Conservation (phyloP, 2,329 filamentous ascomycete genomes). For the Ascochyta viciae-villosae region DNA sequence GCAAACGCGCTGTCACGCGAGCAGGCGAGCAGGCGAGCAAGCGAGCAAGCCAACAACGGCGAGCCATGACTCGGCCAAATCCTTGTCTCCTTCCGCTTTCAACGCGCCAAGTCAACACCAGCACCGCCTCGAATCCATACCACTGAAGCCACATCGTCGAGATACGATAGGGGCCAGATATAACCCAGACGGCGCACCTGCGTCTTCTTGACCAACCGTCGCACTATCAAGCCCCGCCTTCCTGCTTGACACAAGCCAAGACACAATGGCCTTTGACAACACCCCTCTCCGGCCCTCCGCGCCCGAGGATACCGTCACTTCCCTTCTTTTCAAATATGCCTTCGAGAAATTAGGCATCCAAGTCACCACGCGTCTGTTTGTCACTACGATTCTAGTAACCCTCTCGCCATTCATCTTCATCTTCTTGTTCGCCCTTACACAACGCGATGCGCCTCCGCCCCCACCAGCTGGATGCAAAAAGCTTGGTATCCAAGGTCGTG, state of each 20-base stretch:
- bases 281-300: background rate
- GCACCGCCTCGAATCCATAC: slow-evolving; percentile 17
- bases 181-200: background rate
- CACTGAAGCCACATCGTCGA: slow-evolving; percentile 17
- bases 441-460: slow-evolving; percentile 29
- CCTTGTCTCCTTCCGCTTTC: slow-evolving; percentile 22
- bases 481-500: slow-evolving; percentile 57
- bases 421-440: slow-evolving; percentile 34
- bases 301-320: background rate
- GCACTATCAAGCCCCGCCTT: too few relatives aligned
- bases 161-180: slow-evolving; percentile 10
- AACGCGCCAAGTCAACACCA: slow-evolving; percentile 19
- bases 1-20: slow-evolving; percentile 33
- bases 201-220: background rate
- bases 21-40: slow-evolving; percentile 12
- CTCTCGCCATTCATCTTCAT: slow-evolving; percentile 27
- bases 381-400: slow-evolving; percentile 20
- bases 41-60: slow-evolving; percentile 23
- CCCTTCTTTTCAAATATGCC: background rate
- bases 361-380: slow-evolving; percentile 23
- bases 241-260: background rate
- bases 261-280: slow-evolving; percentile 3
- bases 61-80: slow-evolving; percentile 32
- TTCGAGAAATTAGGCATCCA: slow-evolving; percentile 14
- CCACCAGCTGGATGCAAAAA: slow-evolving; percentile 58